Evolutionary conservation across 2,329 filamentous ascomycete species (phyloP).

Genomic region (Karstenula rhodostoma): DNA sequence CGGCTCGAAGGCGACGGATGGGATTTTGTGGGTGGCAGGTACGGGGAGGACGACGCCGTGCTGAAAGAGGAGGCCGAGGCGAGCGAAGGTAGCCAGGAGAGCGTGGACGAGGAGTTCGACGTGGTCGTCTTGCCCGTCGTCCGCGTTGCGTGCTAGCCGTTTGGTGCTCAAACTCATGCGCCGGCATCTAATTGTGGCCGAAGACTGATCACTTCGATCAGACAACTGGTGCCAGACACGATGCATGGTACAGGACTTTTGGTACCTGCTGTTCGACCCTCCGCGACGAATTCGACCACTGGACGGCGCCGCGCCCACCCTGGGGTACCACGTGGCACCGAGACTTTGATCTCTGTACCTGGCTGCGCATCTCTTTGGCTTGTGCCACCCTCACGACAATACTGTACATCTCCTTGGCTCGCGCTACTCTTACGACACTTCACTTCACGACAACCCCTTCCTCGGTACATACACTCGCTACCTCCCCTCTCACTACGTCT

Average conservation of each 20-base stretch:
- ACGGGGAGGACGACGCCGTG: slow-evolving; percentile 32
- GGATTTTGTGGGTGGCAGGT: slow-evolving; percentile 43
- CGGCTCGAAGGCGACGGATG: slow-evolving; percentile 45
- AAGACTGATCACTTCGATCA: neutral
- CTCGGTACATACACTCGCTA: slow-evolving; percentile 1
- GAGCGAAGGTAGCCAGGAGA: slow-evolving; percentile 39
- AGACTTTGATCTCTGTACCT: no score
- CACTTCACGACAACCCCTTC: neutral
- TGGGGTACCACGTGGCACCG: neutral
- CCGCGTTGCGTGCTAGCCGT: slow-evolving; percentile 20
- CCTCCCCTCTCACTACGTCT: neutral
- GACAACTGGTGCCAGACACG: neutral
- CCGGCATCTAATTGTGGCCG: no score
- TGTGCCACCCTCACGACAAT: no score
- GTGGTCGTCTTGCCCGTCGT: slow-evolving; percentile 37
- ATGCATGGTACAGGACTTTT: neutral
- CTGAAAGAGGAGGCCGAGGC: slow-evolving; percentile 23
- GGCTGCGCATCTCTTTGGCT: no score
- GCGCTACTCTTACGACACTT: neutral
- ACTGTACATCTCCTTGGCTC: neutral
- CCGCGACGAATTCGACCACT: neutral
- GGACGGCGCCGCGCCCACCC: neutral
- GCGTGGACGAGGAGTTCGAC: slow-evolving; percentile 47
- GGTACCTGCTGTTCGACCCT: no score
- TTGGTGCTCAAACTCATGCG: neutral